phyloP scores from a whole-genome alignment of 2,329 filamentous ascomycete species.

The Dothidotthia symphoricarpi region DNA sequence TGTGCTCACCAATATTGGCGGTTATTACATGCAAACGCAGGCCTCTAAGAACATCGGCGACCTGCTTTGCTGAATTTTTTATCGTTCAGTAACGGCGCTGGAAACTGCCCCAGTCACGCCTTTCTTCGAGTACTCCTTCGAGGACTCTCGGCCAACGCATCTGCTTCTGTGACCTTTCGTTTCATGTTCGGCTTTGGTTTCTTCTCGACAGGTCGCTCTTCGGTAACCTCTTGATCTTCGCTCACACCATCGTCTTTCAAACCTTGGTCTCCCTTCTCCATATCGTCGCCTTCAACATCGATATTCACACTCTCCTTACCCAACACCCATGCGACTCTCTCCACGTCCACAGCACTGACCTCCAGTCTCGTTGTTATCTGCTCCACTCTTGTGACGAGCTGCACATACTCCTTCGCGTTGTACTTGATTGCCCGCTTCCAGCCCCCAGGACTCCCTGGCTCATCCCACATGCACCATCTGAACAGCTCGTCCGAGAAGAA shows the following conservation, averaged over 20 bases:
- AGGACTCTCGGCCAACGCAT: slow-evolving; percentile 15
- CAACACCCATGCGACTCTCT: slow-evolving; percentile 70
- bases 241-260: slow-evolving; percentile 1
- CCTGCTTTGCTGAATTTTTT: too few species aligned
- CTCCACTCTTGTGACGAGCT: slow-evolving; percentile 47
- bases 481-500: slow-evolving; percentile 83
- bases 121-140: slow-evolving; percentile 30
- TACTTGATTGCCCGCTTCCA: slow-evolving; percentile 64
- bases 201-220: slow-evolving; percentile 2
- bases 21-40: too few species aligned
- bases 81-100: too few species aligned
- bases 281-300: slow-evolving; percentile 5
- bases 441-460: slow-evolving; percentile 46
- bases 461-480: slow-evolving; percentile 63
- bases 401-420: slow-evolving; percentile 64
- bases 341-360: slow-evolving; percentile 59
- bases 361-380: slow-evolving; percentile 26
- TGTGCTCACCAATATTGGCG: too few species aligned
- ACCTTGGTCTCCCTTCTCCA: not conserved
- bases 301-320: slow-evolving; percentile 46
- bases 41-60: too few species aligned
- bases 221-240: not conserved
- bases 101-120: not conserved
- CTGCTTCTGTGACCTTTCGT: slow-evolving; percentile 20
- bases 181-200: slow-evolving; percentile 21